Percentiles rank a stretch among this genome's conserved stretches.
These are phyloP conservation scores for Pistacia vera DNA, from an alignment of 345 rosid genomes.

Conservation along the genomic window DNA sequence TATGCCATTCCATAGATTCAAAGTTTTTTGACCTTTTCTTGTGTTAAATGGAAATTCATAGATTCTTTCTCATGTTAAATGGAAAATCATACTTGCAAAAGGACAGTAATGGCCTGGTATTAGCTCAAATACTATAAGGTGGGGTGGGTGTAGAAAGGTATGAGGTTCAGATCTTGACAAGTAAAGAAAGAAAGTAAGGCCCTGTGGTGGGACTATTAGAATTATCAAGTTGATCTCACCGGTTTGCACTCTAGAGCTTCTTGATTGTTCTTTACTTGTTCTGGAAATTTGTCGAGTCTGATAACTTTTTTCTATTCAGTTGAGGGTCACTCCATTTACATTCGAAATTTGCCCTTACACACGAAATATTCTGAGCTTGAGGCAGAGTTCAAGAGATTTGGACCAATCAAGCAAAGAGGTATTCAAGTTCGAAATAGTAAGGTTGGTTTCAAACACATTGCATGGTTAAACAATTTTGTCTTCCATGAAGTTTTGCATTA, in stretches of 20 bases:
- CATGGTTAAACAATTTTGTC: not conserved
- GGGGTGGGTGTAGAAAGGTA: not conserved
- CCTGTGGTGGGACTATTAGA: not conserved
- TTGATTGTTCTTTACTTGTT: slow-evolving; percentile 2
- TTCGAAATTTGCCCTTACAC: slow-evolving; percentile 55
- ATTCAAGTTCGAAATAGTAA: slow-evolving; percentile 74
- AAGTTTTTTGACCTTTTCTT: slow-evolving; percentile 5
- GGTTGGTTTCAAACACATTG: slow-evolving; percentile 41
- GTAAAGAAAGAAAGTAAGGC: not conserved
- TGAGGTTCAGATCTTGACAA: not conserved
- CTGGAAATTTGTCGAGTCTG: not conserved
- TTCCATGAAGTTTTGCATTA: not conserved
- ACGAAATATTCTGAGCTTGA: slow-evolving; percentile 57
- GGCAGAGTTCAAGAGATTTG: slow-evolving; percentile 63
- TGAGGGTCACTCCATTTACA: slow-evolving; percentile 70
- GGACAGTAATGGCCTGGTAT: not conserved
- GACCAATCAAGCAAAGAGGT: slow-evolving; percentile 67
- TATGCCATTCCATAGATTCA: not conserved
- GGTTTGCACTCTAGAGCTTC: not conserved
- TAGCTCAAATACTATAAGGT: not conserved
- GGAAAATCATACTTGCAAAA: not conserved
- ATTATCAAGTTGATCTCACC: not conserved
- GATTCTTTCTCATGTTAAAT: slow-evolving; percentile 10
- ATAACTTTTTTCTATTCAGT: slow-evolving; percentile 30
- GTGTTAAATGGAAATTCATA: not conserved